Conservation (phyloP, 805 yeast species). For the Cyberlindnera mycetangii region DNA sequence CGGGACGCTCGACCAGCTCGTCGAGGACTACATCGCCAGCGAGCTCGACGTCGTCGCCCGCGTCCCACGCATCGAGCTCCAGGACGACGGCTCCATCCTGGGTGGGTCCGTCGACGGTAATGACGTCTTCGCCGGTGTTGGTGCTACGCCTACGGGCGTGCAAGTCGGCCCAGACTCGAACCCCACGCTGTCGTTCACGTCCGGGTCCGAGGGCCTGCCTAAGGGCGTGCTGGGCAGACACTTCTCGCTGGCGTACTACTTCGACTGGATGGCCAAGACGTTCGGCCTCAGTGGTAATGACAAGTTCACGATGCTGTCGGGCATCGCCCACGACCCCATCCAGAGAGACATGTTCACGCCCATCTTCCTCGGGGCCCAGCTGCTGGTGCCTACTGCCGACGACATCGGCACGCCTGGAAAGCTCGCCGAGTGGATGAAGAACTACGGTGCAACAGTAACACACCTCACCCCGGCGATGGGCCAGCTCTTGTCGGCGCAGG, state of each 20-base stretch:
- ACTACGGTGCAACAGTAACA: slow-evolving; percentile 88
- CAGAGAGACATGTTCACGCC: slow-evolving; percentile 99
- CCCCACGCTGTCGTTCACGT: slow-evolving; percentile 94
- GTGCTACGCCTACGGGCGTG: slow-evolving; percentile 72
- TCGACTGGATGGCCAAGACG: slow-evolving; percentile 96
- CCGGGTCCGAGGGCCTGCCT: slow-evolving; percentile 98
- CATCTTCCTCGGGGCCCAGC: slow-evolving; percentile 88
- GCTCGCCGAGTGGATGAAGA: slow-evolving; percentile 96
- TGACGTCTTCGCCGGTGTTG: slow-evolving; percentile 51
- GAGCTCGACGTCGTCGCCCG: slow-evolving; percentile 72
- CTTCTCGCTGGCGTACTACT: slow-evolving; percentile 92
- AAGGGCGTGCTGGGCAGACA: slow-evolving; percentile 99
- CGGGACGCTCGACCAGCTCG: slow-evolving; percentile 74
- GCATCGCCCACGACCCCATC: slow-evolving; percentile 99
- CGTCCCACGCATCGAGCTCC: slow-evolving; percentile 74
- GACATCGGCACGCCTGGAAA: slow-evolving; percentile 99
- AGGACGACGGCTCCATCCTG: slow-evolving; percentile 65
- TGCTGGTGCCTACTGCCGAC: slow-evolving; percentile 91
- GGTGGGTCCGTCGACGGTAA: slow-evolving; percentile 49
- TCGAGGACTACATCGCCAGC: slow-evolving; percentile 68
- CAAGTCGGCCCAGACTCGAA: slow-evolving; percentile 96
- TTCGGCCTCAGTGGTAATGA: slow-evolving; percentile 78
- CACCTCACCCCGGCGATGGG: slow-evolving; percentile 99
- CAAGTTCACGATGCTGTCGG: slow-evolving; percentile 94
- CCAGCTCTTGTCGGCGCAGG: slow-evolving; percentile 93